phyloP scores from a whole-genome alignment of 73 alveolate genomes.

The Blepharisma stoltei region DNA sequence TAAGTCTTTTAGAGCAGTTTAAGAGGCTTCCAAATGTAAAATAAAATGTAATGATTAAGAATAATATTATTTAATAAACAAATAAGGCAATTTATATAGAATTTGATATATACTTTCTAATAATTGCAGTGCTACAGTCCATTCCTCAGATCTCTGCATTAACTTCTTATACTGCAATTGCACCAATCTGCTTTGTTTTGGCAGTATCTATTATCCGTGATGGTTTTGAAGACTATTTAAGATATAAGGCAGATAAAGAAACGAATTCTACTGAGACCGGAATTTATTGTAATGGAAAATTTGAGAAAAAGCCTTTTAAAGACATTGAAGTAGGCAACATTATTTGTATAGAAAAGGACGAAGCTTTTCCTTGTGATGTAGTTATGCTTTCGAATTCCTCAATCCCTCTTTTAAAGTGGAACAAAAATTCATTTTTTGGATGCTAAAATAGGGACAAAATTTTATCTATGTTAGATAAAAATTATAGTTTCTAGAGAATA shows the following conservation, averaged over 20 bases:
- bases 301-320: conserved; percentile 31
- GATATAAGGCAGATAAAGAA: conserved; percentile 48
- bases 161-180: conserved; percentile 53
- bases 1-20: conserved; percentile 60
- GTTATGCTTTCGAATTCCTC: conserved; percentile 76
- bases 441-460: no score
- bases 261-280: conserved; percentile 32
- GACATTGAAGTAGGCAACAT: conserved; percentile 50
- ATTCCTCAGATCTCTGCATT: conserved; percentile 70
- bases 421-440: no score
- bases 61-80: no score
- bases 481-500: no score
- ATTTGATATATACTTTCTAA: conserved; percentile 71
- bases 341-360: conserved; percentile 43
- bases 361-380: conserved; percentile 92
- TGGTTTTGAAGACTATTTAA: conserved; percentile 85
- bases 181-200: conserved; percentile 65
- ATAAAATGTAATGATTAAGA: no score
- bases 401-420: no score
- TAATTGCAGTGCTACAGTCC: conserved; percentile 65
- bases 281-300: conserved; percentile 35
- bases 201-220: conserved; percentile 78
- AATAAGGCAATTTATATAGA: no score
- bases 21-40: conserved; percentile 74
- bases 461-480: no score